These are phyloP conservation scores for Castanopsis chinensis DNA, from an alignment of 306 rosid species.

Conservation along the genomic window DNA sequence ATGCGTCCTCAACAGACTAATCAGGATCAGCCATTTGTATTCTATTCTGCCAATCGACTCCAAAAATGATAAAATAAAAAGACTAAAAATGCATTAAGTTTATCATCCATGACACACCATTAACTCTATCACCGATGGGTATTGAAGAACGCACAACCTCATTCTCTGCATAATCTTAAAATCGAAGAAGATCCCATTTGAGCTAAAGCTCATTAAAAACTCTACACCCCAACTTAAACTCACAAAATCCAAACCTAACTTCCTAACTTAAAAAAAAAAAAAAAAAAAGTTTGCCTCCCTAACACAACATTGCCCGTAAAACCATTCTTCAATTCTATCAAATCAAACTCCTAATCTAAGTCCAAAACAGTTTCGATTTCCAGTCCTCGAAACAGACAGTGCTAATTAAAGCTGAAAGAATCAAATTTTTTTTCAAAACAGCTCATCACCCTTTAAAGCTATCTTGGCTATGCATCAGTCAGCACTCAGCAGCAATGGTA, in stretches of 20 bases:
- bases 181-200: too few species aligned
- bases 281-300: neutral
- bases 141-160: too few species aligned
- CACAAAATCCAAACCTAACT: neutral
- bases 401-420: slow-evolving; percentile 7
- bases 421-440: neutral
- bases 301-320: neutral
- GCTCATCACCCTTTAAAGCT: neutral
- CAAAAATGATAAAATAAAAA: neutral
- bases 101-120: neutral
- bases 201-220: too few species aligned
- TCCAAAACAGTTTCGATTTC: slow-evolving; percentile 10
- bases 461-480: neutral
- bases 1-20: too few species aligned
- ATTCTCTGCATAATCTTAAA: too few species aligned
- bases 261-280: neutral
- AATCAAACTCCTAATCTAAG: neutral
- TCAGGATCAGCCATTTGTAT: too few species aligned
- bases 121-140: neutral
- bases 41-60: neutral
- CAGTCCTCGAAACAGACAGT: neutral
- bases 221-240: neutral
- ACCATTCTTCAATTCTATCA: neutral
- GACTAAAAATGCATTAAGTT: neutral
- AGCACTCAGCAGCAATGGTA: neutral